A percentile compares a stretch with the other conserved stretches of the same genome.
Evolutionary conservation across 2,329 filamentous ascomycete species (phyloP).

Genomic region (Ceratocystis ficicola): DNA sequence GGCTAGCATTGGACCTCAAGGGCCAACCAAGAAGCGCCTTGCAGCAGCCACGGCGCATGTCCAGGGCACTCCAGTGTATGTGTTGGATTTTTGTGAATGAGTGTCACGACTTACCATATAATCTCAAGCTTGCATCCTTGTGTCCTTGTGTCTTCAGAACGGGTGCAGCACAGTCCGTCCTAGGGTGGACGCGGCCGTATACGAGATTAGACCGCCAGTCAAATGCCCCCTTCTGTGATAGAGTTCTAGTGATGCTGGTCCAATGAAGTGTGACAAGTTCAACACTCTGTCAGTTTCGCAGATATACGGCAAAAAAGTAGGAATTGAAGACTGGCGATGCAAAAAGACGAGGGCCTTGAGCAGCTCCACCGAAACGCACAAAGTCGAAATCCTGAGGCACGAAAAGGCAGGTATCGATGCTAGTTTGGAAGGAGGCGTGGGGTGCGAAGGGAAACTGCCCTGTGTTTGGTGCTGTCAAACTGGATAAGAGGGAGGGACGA

Average conservation of each 20-base stretch:
- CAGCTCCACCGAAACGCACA: slow-evolving; percentile 5
- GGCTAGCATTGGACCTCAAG: background rate
- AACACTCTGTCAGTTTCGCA: background rate
- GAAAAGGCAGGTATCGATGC: background rate
- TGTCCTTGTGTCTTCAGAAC: background rate
- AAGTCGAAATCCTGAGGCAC: background rate
- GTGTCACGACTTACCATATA: slow-evolving; percentile 1
- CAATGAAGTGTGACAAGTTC: background rate
- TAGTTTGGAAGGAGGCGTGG: background rate
- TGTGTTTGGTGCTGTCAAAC: background rate
- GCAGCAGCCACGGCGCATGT: background rate
- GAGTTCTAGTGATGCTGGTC: background rate
- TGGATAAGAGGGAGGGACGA: background rate
- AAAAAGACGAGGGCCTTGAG: background rate
- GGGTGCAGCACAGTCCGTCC: slow-evolving; percentile 2
- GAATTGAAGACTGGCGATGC: background rate
- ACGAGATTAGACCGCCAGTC: background rate
- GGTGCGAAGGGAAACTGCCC: background rate
- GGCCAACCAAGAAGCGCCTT: slow-evolving; percentile 8
- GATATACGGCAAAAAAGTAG: background rate
- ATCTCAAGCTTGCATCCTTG: slow-evolving; percentile 7
- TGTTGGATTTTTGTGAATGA: background rate
- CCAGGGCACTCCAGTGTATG: background rate
- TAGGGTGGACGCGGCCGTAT: background rate
- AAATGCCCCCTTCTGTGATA: background rate